phyloP scores from a whole-genome alignment of 495 filamentous ascomycete genomes.

The Neurospora sp. region DNA sequence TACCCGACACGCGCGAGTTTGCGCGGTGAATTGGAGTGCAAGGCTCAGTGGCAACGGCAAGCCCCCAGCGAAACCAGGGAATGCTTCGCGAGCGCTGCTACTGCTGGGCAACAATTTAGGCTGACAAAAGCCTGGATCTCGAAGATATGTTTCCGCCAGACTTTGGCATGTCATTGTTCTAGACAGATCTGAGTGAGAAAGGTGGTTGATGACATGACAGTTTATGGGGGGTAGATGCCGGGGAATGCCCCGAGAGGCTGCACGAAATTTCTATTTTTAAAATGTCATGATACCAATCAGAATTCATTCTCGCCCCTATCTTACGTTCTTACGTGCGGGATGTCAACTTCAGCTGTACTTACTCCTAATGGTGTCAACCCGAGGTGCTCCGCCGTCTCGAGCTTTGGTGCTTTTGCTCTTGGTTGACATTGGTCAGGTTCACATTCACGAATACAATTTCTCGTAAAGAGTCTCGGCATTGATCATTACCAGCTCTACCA shows the following conservation, averaged over 20 bases:
- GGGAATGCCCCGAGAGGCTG: background rate
- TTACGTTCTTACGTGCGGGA: background rate
- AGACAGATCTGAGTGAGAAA: background rate
- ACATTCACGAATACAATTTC: background rate
- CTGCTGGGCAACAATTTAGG: background rate
- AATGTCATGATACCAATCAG: background rate
- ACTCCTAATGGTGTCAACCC: background rate
- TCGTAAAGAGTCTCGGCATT: background rate
- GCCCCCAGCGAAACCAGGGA: background rate
- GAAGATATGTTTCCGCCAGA: background rate
- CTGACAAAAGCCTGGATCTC: background rate
- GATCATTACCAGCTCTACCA: too few species aligned
- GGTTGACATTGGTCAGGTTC: background rate
- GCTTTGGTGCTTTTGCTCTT: background rate
- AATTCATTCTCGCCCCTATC: background rate
- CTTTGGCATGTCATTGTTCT: background rate
- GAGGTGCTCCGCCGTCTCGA: background rate
- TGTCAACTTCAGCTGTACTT: background rate
- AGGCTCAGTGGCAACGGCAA: background rate
- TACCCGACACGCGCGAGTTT: background rate
- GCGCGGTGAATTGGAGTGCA: background rate
- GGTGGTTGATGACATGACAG: background rate
- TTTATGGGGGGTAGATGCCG: background rate
- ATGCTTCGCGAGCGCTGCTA: background rate
- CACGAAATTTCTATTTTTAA: background rate